Conservation (phyloP, 352 stramenopile species). For the Phytophthora ramorum region DNA sequence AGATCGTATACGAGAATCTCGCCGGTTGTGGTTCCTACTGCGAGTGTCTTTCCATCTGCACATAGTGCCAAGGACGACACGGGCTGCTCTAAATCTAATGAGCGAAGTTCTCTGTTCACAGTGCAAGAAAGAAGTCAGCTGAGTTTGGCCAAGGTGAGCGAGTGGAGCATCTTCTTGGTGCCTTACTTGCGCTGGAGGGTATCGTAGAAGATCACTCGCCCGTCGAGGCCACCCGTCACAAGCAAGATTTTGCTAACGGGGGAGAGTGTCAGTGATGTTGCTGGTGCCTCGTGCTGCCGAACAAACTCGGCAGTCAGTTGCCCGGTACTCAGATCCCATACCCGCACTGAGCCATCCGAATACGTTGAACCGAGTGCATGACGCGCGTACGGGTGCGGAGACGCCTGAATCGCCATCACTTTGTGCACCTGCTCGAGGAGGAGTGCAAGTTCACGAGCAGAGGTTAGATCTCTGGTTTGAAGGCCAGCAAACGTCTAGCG, state of each 20-base stretch:
- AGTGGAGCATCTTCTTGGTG: not conserved
- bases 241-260: conserved; percentile 79
- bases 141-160: not conserved
- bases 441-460: not conserved
- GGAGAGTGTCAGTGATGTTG: conserved; percentile 65
- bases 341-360: conserved; percentile 63
- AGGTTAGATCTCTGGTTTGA: not conserved
- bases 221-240: conserved; percentile 61
- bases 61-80: conserved; percentile 66
- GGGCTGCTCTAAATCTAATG: conserved; percentile 65
- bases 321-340: conserved; percentile 69
- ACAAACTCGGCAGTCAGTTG: conserved; percentile 67
- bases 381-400: conserved; percentile 66
- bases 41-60: conserved; percentile 71
- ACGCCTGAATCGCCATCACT: conserved; percentile 62
- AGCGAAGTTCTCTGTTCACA: conserved; percentile 53
- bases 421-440: conserved; percentile 46
- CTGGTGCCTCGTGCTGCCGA: conserved; percentile 59
- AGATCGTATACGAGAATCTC: conserved; percentile 76
- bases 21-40: conserved; percentile 56
- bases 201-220: conserved; percentile 80
- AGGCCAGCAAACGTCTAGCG: not conserved
- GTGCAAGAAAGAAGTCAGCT: not conserved
- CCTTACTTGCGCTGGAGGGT: conserved; percentile 65
- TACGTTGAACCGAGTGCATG: conserved; percentile 67